Evolutionary conservation across 2,329 filamentous ascomycete genomes (phyloP).

Genomic region (Fusarium concolor): DNA sequence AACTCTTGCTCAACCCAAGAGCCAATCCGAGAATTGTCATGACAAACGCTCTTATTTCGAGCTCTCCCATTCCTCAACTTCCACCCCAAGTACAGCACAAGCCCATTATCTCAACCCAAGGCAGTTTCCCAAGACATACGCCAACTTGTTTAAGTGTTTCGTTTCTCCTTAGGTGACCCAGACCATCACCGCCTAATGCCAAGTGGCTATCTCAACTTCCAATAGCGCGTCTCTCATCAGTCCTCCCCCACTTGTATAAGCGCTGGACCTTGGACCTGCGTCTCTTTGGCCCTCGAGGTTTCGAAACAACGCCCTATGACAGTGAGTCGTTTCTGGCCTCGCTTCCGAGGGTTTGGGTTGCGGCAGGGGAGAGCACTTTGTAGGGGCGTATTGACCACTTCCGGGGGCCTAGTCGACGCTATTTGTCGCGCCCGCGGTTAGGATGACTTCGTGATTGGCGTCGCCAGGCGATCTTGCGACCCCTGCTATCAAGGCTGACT

Average conservation of each 20-base stretch:
- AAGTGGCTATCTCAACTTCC: constrained; percentile 42
- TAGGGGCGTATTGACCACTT: constrained; percentile 6
- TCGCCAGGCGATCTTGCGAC: constrained; percentile 37
- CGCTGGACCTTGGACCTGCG: constrained; percentile 33
- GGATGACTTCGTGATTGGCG: constrained; percentile 41
- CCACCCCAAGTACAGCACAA: not conserved
- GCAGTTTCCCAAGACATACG: not conserved
- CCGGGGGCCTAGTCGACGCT: constrained; percentile 21
- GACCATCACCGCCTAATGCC: constrained; percentile 23
- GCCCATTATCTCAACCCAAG: constrained; percentile 16
- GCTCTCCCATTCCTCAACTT: not conserved
- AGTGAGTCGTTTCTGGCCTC: constrained; percentile 14
- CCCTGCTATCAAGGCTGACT: constrained; percentile 34
- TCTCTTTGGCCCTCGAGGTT: constrained; percentile 18
- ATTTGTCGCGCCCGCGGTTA: constrained; percentile 46
- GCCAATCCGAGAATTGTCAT: not conserved
- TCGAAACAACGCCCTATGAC: constrained; percentile 21
- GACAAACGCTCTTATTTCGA: not conserved
- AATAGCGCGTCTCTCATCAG: constrained; percentile 30
- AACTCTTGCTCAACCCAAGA: not conserved
- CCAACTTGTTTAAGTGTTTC: not conserved
- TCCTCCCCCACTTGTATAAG: constrained; percentile 43
- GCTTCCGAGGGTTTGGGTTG: constrained; percentile 42
- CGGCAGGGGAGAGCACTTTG: constrained; percentile 1
- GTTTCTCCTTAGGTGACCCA: constrained; percentile 17